phyloP scores from a whole-genome alignment of 2,329 filamentous ascomycete genomes.

The Venturia nashicola region DNA sequence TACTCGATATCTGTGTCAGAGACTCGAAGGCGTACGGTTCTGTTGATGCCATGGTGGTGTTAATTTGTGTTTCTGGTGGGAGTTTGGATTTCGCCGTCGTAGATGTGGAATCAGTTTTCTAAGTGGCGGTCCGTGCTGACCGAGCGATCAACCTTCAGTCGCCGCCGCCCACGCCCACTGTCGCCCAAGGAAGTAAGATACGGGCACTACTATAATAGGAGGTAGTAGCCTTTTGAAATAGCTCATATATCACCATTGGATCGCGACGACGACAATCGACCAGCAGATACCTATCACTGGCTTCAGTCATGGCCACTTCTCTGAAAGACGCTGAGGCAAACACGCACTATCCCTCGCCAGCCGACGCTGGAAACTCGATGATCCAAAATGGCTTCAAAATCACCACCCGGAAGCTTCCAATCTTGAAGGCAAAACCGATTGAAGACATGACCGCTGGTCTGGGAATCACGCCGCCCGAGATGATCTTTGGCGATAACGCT shows the following conservation, averaged over 20 bases:
- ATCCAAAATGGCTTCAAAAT: conserved; percentile 51
- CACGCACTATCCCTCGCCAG: background rate
- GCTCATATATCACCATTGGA: no score
- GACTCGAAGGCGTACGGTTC: background rate
- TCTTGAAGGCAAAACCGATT: conserved; percentile 83
- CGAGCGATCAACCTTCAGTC: no score
- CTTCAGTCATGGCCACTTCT: background rate
- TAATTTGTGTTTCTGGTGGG: background rate
- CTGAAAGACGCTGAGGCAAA: background rate
- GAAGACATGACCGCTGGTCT: conserved; percentile 69
- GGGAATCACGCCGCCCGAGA: conserved; percentile 84
- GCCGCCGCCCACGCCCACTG: no score
- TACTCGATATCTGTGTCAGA: background rate
- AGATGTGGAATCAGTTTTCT: background rate
- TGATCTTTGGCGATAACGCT: conserved; percentile 97
- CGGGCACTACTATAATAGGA: no score
- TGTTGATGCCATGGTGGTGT: background rate
- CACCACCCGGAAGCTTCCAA: conserved; percentile 79
- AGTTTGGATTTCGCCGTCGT: background rate
- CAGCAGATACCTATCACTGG: background rate
- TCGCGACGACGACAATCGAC: background rate
- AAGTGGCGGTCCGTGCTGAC: background rate
- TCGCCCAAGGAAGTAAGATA: no score
- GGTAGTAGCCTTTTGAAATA: no score
- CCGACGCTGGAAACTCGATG: conserved; percentile 21